Evolutionary conservation across 768 basidiomycete species (phyloP), one percentile per base, ranked within the genome.

Genomic region (Tremella fuciformis): DNA sequence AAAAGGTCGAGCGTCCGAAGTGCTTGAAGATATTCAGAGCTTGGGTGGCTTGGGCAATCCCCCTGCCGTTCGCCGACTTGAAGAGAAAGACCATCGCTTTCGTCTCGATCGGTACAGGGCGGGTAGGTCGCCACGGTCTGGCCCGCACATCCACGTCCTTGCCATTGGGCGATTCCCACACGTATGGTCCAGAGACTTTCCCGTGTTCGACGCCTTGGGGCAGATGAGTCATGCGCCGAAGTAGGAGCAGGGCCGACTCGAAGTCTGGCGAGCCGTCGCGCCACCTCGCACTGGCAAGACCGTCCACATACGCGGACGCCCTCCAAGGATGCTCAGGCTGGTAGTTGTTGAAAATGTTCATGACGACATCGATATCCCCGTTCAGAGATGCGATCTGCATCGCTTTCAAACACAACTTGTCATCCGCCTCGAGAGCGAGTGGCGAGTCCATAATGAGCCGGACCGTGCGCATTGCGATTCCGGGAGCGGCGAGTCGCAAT

Each of bases 221-320:
- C 19, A 69, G 25, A 37, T 63, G 61, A 13, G 61, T 64, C 60
- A 70, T 68, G 19, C 60, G 42, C 21, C 61, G 29, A 24, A 65
- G 59, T 9, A 71, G 40, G 9, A 24, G 38, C 34, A 68, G 13
- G 24, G 65, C 68, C 8, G 57, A 40, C 3, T 60, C 47, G 59
- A 63, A 70, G 49, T 75, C 70, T 13, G 56, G 53, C n/a, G 65
- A 63, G 29, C 29, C 29, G 4, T 34, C 29, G 29, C 29, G 29
- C 64, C 68, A 71, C 39, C 64, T 50, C 0, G 66, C 60, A 25
- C 66, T 65, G 37, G 59, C 63, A 22, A 75, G 54, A 4, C 63
- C 64, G 25, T 61, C 57, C 8, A 55, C 38, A 34, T 18, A 38
- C n/a, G 13, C 46, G 47, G 18, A 18, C 16, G 2, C 21, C 38